Evolutionary conservation across 1,284 basidiomycete genomes (phyloP).

Genomic region (Ceratorhiza oryzae-sativae): DNA sequence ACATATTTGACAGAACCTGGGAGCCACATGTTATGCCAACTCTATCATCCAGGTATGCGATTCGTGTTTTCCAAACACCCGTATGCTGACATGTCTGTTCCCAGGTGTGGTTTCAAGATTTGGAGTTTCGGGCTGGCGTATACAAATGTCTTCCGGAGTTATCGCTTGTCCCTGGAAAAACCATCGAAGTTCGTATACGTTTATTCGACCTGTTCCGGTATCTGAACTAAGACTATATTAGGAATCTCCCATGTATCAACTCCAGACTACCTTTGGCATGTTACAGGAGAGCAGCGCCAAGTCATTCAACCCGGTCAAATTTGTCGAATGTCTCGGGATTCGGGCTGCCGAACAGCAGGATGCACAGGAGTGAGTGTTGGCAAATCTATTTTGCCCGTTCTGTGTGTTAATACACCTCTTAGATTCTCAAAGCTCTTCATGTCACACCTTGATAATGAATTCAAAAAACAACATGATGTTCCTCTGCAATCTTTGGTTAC

Average conservation of each 20-base stretch:
- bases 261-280: slow-evolving; percentile 68
- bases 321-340: slow-evolving; percentile 83
- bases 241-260: slow-evolving; percentile 53
- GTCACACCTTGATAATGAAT: slow-evolving; percentile 82
- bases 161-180: slow-evolving; percentile 60
- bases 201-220: slow-evolving; percentile 50
- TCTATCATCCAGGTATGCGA: slow-evolving; percentile 79
- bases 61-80: not conserved
- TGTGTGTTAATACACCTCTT: slow-evolving; percentile 35
- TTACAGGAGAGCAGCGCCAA: slow-evolving; percentile 73
- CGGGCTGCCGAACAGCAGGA: slow-evolving; percentile 88
- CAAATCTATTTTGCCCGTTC: slow-evolving; percentile 3
- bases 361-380: slow-evolving; percentile 83
- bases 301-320: slow-evolving; percentile 80
- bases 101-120: slow-evolving; percentile 70
- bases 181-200: slow-evolving; percentile 54
- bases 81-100: slow-evolving; percentile 18
- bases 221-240: slow-evolving; percentile 9
- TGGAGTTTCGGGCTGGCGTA: slow-evolving; percentile 67
- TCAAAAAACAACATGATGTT: slow-evolving; percentile 73
- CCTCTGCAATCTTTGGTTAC: slow-evolving; percentile 69
- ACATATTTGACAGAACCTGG: slow-evolving; percentile 70
- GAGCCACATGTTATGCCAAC: slow-evolving; percentile 93
- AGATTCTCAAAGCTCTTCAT: slow-evolving; percentile 95
- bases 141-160: slow-evolving; percentile 62